Conservation (phyloP, 2,329 filamentous ascomycete species). For the Microsporum audouinii region DNA sequence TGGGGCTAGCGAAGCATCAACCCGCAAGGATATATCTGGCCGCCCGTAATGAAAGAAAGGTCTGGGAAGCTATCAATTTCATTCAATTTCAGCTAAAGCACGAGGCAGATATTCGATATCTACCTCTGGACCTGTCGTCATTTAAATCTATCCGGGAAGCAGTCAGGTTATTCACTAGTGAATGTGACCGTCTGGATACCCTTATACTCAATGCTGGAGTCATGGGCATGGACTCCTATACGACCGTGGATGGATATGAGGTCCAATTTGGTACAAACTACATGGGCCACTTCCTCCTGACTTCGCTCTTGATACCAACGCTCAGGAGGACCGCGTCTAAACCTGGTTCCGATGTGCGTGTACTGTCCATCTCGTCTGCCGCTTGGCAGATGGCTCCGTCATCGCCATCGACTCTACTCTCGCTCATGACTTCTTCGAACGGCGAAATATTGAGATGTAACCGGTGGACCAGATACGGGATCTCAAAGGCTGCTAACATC, state of each 20-base stretch:
- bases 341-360: slow-evolving; percentile 22
- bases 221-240: slow-evolving; percentile 32
- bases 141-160: slow-evolving; percentile 39
- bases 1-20: slow-evolving; percentile 40
- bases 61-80: slow-evolving; percentile 35
- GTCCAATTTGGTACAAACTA: slow-evolving; percentile 39
- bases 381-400: slow-evolving; percentile 27
- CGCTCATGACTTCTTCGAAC: slow-evolving; percentile 28
- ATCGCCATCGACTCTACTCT: slow-evolving; percentile 12
- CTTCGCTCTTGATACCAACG: slow-evolving; percentile 34
- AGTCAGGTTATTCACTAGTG: slow-evolving; percentile 31
- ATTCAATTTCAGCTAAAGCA: slow-evolving; percentile 23
- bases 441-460: slow-evolving; percentile 24
- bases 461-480: slow-evolving; percentile 39
- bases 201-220: slow-evolving; percentile 39
- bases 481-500: slow-evolving; percentile 43
- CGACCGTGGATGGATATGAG: slow-evolving; percentile 34
- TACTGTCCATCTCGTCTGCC: slow-evolving; percentile 30
- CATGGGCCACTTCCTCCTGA: slow-evolving; percentile 37
- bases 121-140: slow-evolving; percentile 42
- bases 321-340: slow-evolving; percentile 26
- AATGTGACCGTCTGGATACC: slow-evolving; percentile 34
- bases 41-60: slow-evolving; percentile 36
- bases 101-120: slow-evolving; percentile 32
- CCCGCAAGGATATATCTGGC: slow-evolving; percentile 46